Evolutionary conservation across 2,329 filamentous ascomycete species (phyloP), one percentile per base, ranked within the genome.

Genomic region (Trichoderma sp.): DNA sequence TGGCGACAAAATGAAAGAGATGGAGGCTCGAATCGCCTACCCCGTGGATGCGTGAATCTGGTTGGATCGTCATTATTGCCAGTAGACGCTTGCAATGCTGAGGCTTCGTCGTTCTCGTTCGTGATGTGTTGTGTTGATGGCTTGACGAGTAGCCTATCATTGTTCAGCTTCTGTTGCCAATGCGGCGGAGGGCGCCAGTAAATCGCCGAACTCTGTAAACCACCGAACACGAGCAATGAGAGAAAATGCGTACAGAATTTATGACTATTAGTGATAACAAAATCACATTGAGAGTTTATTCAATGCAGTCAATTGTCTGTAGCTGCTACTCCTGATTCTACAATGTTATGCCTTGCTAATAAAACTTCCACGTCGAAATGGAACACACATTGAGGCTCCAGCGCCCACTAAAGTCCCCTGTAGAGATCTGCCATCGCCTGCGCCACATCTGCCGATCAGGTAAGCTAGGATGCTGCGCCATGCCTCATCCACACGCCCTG

Each of bases 401-500:
- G 24, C 64, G 24, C 38, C 56, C 41, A 33, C 38, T 16, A 56
- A 65, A 18, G 24, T 71, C 33, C 60, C 59, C 41, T 56, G 59
- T 38, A 64, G 21, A 24, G 59, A 65, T 73, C 71, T 50, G 60
- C 56, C 59, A 27, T 56, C 29, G 60, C 41, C 71, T 73, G 71
- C 71, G 71, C 71, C 71, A 73, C 71, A 73, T 65, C 68, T 64
- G 59, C 38, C 69, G 56, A 72, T 64, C 56, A 64, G 71, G 71
- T 38, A 38, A 65, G 60, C 71, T 31, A 27, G 59, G 71, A 65
- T 64, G 41, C 71, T 73, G 41, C 71, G 71, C 71, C 71, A 73
- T 65, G 59, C 27, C 63, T n/a, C 69, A 72, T 50, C 59, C 38
- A 53, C 35, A 45, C 27, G 18, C 27, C 41, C 60, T 63, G 69